Evolutionary conservation across 2,329 filamentous ascomycete genomes (phyloP), one percentile per base, ranked within the genome.

Genomic region (Penicillium sp.): DNA sequence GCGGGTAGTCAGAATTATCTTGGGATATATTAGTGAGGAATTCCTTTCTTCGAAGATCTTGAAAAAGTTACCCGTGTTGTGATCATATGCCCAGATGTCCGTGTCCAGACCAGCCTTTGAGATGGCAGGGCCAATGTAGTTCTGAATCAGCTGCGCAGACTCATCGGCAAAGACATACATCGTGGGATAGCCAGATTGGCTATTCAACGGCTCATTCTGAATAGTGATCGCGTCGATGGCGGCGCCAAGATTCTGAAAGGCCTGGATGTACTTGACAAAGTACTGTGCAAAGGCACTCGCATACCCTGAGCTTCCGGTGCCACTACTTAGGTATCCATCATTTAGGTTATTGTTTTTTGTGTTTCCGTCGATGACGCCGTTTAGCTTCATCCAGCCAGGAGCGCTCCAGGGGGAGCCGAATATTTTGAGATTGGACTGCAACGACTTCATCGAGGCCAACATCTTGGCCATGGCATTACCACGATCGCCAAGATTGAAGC

Each of bases 351-450:
- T 72, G 45, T 70, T 62, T 2, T 46, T 52, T 1, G 59, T 57
- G 8, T 41, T 48, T 1, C 60, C 60, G 38, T 61, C 47, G 44
- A 69, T 60, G n/a, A 65, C 60, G 3, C 60, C 64, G 35, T 72
- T 71, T 23, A 68, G 47, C 52, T 73, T 72, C 66, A 71, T 72
- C 69, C 70, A 73, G 2, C 67, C 69, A 0, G 70, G 70, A 12
- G 64, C 62, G 12, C 63, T 66, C 70, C 70, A 73, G 1, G 68
- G 63, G 1, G 69, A 64, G 2, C 70, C 69, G 20, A 69, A 56
- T 13, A 71, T 59, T 27, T 64, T 66, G 35, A 72, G 56, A 12
- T 63, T 61, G 5, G 61, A 58, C 44, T 72, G 68, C 31, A 68
- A 49, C 0, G 62, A 53, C 35, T 66, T 67, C 66, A 72, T 72